phyloP scores from a whole-genome alignment of 495 filamentous ascomycete genomes.

The Trichoderma reesei region DNA sequence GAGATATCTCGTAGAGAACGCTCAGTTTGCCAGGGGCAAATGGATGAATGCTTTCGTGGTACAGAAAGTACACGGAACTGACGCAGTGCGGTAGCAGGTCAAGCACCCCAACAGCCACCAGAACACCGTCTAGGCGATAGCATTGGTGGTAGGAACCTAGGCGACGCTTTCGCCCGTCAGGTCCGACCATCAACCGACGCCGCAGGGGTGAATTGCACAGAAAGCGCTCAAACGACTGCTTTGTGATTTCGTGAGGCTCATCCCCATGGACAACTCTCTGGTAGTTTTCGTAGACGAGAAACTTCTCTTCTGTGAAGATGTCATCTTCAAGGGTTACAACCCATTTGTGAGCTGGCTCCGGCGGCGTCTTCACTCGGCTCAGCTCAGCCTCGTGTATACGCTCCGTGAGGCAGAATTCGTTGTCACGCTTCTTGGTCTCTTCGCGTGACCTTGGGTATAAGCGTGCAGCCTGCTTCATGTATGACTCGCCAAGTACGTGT shows the following conservation, averaged over 20 bases:
- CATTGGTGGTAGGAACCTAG: slow-evolving; percentile 92
- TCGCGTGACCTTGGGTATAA: slow-evolving; percentile 69
- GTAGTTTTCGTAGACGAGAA: slow-evolving; percentile 72
- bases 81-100: slow-evolving; percentile 81
- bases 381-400: slow-evolving; percentile 62
- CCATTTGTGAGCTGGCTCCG: slow-evolving; percentile 70
- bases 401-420: slow-evolving; percentile 61
- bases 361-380: slow-evolving; percentile 41
- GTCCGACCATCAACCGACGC: slow-evolving; percentile 32
- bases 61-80: slow-evolving; percentile 91
- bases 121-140: slow-evolving; percentile 79
- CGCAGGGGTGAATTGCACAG: slow-evolving; percentile 72
- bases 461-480: slow-evolving; percentile 60
- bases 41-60: slow-evolving; percentile 70
- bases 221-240: slow-evolving; percentile 66
- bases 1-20: slow-evolving; percentile 71
- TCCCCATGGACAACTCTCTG: slow-evolving; percentile 76
- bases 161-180: slow-evolving; percentile 43
- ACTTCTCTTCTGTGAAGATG: slow-evolving; percentile 82
- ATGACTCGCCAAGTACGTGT: slow-evolving; percentile 69
- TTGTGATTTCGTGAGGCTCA: slow-evolving; percentile 52
- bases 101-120: slow-evolving; percentile 82
- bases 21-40: slow-evolving; percentile 83
- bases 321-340: slow-evolving; percentile 72
- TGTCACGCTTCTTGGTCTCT: slow-evolving; percentile 65